Percentiles rank a stretch among this genome's conserved stretches.
Evolutionary conservation across 1,139 yeast species (phyloP).

Genomic region (Casaregolazyma lundiana): DNA sequence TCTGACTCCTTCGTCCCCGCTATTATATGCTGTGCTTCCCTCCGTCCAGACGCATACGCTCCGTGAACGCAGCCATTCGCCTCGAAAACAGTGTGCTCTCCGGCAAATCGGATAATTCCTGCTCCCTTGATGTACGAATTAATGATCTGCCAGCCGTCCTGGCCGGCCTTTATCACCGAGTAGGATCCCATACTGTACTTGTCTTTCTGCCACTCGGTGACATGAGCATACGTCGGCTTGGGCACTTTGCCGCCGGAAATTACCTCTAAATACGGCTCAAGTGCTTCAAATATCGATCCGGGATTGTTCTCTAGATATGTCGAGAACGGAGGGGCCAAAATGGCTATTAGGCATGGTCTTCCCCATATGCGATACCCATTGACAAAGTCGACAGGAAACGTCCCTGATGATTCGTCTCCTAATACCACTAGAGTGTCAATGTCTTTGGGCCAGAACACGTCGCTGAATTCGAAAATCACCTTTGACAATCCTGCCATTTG

Average conservation of each 20-base stretch:
- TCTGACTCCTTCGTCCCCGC: background rate
- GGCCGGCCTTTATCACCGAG: conserved; percentile 61
- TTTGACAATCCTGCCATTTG: conserved; percentile 76
- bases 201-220: conserved; percentile 67
- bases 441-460: conserved; percentile 57
- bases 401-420: conserved; percentile 23
- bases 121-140: conserved; percentile 53
- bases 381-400: conserved; percentile 49
- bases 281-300: conserved; percentile 39
- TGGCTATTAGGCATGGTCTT: conserved; percentile 49
- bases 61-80: conserved; percentile 86
- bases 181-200: conserved; percentile 72
- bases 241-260: conserved; percentile 31
- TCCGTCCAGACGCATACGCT: conserved; percentile 65
- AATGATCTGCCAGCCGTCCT: conserved; percentile 58
- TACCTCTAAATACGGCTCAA: conserved; percentile 40
- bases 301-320: conserved; percentile 43
- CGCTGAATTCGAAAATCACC: conserved; percentile 65
- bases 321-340: conserved; percentile 71
- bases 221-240: conserved; percentile 49
- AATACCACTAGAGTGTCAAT: conserved; percentile 46
- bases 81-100: conserved; percentile 69
- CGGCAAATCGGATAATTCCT: conserved; percentile 66
- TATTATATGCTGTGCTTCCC: conserved; percentile 52
- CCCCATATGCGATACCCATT: conserved; percentile 38